A percentile compares a stretch with the other conserved stretches of the same genome.
These are phyloP conservation scores for Leccinum angustisporum DNA, from an alignment of 1,284 basidiomycete genomes.

Conservation along the genomic window DNA sequence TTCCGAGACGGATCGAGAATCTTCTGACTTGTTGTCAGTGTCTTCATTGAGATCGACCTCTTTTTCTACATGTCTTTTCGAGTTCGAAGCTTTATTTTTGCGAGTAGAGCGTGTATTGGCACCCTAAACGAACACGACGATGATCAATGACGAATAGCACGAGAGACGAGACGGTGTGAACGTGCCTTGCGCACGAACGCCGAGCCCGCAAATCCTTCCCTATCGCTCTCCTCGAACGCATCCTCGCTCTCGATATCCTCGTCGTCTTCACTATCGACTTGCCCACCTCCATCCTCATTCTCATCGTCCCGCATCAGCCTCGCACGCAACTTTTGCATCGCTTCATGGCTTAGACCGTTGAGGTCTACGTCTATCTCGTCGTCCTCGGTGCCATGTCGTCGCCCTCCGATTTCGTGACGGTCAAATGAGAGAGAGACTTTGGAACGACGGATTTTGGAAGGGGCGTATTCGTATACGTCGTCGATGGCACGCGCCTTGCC, in stretches of 20 bases:
- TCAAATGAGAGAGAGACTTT: constrained; percentile 57
- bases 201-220: constrained; percentile 75
- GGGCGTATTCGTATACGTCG: constrained; percentile 66
- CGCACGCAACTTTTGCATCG: constrained; percentile 41
- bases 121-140: constrained; percentile 12
- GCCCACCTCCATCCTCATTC: constrained; percentile 45
- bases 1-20: constrained; percentile 31
- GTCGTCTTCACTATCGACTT: constrained; percentile 66
- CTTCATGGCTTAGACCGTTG: constrained; percentile 35
- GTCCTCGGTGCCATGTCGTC: constrained; percentile 37
- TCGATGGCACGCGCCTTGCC: constrained; percentile 17
- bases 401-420: constrained; percentile 48
- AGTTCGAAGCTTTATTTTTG: constrained; percentile 13
- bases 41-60: constrained; percentile 66
- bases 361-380: constrained; percentile 38
- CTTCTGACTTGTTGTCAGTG: constrained; percentile 37
- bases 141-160: constrained; percentile 2
- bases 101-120: neutral
- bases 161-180: neutral
- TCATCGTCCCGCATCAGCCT: constrained; percentile 58
- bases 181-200: constrained; percentile 51
- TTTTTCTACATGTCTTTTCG: constrained; percentile 14
- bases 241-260: constrained; percentile 80
- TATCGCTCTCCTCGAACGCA: constrained; percentile 82
- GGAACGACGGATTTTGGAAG: constrained; percentile 54